A percentile compares a stretch with the other conserved stretches of the same genome.
Evolutionary conservation across 73 alveolate species (phyloP).

Genomic region (Paramecium primaurelia): DNA sequence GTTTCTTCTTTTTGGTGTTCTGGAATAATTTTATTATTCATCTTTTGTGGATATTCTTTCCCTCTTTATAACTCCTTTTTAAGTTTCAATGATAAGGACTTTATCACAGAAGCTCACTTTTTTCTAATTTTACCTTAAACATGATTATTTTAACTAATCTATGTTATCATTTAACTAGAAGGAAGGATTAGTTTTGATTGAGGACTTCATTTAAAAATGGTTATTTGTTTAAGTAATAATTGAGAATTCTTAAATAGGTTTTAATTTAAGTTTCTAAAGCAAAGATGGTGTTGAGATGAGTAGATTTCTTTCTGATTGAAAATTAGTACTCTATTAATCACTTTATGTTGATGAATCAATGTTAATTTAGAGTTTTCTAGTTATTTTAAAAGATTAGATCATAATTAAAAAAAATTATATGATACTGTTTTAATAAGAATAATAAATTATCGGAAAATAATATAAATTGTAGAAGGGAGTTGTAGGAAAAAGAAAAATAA

Average conservation of each 20-base stretch:
- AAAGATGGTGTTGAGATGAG: neutral
- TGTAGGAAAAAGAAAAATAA: neutral
- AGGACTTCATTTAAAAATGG: neutral
- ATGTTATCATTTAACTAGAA: neutral
- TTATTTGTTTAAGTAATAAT: neutral
- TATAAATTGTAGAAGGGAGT: neutral
- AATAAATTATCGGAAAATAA: neutral
- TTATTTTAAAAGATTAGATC: neutral
- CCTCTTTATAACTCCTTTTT: neutral
- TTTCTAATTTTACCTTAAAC: neutral
- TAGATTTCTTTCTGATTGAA: neutral
- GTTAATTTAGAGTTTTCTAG: neutral
- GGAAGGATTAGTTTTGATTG: neutral
- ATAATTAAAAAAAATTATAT: neutral
- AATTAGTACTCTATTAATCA: neutral
- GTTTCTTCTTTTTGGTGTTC: neutral
- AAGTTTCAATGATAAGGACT: neutral
- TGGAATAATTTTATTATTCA: neutral
- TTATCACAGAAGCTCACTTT: neutral
- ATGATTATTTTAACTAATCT: neutral
- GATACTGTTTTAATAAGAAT: neutral
- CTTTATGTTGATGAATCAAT: neutral
- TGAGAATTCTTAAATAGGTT: neutral
- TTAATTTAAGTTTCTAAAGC: neutral
- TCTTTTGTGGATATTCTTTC: neutral